Conservation (phyloP, 306 rosid species). For the Vigna mungo region DNA sequence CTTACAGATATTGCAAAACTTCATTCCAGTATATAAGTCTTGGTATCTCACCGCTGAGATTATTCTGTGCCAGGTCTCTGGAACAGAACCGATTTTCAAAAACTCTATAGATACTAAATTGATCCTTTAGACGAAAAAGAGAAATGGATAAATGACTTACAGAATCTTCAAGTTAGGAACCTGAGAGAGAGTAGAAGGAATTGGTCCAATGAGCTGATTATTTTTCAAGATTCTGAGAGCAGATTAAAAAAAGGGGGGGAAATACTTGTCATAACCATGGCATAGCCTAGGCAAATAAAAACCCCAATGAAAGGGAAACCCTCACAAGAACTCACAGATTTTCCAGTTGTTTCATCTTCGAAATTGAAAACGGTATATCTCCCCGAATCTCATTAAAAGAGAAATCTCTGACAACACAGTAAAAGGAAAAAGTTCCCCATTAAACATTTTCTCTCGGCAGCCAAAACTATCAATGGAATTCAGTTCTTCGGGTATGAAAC, state of each 20-base stretch:
- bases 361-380: conserved; percentile 82
- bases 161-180: conserved; percentile 83
- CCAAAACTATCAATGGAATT: not conserved
- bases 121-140: not conserved
- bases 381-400: conserved; percentile 78
- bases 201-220: conserved; percentile 75
- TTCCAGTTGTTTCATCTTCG: conserved; percentile 80
- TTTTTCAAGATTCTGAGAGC: conserved; percentile 69
- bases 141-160: conserved; percentile 52
- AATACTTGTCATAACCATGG: not conserved
- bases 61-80: conserved; percentile 86
- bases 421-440: not conserved
- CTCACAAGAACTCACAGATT: conserved; percentile 59
- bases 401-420: conserved; percentile 59
- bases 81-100: conserved; percentile 34
- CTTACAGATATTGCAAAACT: conserved; percentile 88
- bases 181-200: conserved; percentile 88
- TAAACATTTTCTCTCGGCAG: not conserved
- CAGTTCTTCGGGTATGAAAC: conserved; percentile 21
- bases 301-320: not conserved
- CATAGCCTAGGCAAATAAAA: not conserved
- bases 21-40: conserved; percentile 92
- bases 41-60: conserved; percentile 85
- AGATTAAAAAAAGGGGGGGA: not conserved
- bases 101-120: not conserved